Evolutionary conservation across 768 basidiomycete genomes (phyloP).

Genomic region (Flagelloscypha sp.): DNA sequence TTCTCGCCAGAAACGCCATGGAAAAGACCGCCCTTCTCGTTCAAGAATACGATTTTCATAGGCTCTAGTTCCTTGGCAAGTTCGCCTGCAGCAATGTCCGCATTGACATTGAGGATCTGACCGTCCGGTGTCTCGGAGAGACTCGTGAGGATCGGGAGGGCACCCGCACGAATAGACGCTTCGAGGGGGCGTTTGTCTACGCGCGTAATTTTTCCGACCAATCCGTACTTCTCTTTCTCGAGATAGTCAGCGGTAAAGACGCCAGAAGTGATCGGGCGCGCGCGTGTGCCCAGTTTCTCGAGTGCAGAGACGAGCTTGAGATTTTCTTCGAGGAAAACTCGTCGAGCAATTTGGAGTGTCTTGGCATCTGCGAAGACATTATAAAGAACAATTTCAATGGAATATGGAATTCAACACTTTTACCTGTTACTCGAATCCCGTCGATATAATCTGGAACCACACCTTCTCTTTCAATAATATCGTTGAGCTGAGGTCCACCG

Average conservation of each 20-base stretch:
- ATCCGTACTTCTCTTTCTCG: slow-evolving; percentile 88
- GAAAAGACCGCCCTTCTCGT: slow-evolving; percentile 97
- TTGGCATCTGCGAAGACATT: slow-evolving; percentile 58
- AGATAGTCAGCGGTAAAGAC: slow-evolving; percentile 97
- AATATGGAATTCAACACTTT: slow-evolving; percentile 18
- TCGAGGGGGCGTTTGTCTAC: slow-evolving; percentile 96
- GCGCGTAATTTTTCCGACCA: slow-evolving; percentile 91
- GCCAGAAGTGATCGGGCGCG: slow-evolving; percentile 94
- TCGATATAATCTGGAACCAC: slow-evolving; percentile 95
- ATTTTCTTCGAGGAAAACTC: slow-evolving; percentile 97
- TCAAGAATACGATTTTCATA: slow-evolving; percentile 96
- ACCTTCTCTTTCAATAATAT: slow-evolving; percentile 86
- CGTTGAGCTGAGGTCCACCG: slow-evolving; percentile 91
- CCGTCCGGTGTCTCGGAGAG: slow-evolving; percentile 92
- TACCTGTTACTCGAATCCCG: slow-evolving; percentile 93
- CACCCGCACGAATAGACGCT: slow-evolving; percentile 92
- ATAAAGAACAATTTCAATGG: slow-evolving; percentile 1
- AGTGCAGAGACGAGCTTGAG: slow-evolving; percentile 88
- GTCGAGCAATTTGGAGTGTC: slow-evolving; percentile 88
- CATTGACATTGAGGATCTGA: slow-evolving; percentile 99
- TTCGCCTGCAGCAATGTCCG: slow-evolving; percentile 97
- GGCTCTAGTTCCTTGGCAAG: slow-evolving; percentile 97
- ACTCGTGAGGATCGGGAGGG: slow-evolving; percentile 90
- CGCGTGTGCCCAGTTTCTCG: slow-evolving; percentile 91
- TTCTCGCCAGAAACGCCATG: slow-evolving; percentile 97